Percentiles rank a stretch among this genome's conserved stretches.
These are phyloP conservation scores for Pichia cactophila DNA, from an alignment of 1,139 yeast genomes.

Conservation along the genomic window DNA sequence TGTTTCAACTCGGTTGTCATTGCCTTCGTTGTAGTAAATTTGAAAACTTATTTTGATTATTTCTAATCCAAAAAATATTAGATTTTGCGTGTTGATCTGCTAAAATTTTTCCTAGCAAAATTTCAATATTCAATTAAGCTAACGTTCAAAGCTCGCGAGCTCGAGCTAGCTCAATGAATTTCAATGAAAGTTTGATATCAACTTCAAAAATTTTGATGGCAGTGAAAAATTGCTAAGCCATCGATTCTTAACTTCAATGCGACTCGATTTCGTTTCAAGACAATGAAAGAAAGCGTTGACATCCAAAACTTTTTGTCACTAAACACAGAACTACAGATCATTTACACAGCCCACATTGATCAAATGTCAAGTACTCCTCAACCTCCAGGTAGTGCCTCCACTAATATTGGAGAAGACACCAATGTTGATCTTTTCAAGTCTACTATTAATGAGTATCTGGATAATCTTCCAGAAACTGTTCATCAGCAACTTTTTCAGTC, in stretches of 20 bases:
- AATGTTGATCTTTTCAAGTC: conserved; percentile 41
- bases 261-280: not conserved
- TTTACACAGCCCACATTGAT: not conserved
- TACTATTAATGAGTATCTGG: conserved; percentile 84
- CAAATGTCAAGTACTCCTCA: conserved; percentile 7
- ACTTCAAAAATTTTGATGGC: not conserved
- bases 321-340: not conserved
- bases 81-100: not conserved
- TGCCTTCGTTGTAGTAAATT: not conserved
- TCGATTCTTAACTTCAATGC: conserved; percentile 22
- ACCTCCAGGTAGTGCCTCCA: conserved; percentile 1
- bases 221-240: not conserved
- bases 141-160: no score
- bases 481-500: conserved; percentile 70
- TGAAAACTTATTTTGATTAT: not conserved
- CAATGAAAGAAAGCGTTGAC: no score
- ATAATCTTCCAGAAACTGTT: conserved; percentile 78
- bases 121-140: no score
- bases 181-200: no score
- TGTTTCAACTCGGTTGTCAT: conserved; percentile 9
- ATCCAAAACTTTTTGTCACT: no score
- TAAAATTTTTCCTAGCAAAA: not conserved
- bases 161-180: no score
- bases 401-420: not conserved
- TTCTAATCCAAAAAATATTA: not conserved